phyloP scores from a whole-genome alignment of 2,329 filamentous ascomycete species.

The Lecanicillium sp. region DNA sequence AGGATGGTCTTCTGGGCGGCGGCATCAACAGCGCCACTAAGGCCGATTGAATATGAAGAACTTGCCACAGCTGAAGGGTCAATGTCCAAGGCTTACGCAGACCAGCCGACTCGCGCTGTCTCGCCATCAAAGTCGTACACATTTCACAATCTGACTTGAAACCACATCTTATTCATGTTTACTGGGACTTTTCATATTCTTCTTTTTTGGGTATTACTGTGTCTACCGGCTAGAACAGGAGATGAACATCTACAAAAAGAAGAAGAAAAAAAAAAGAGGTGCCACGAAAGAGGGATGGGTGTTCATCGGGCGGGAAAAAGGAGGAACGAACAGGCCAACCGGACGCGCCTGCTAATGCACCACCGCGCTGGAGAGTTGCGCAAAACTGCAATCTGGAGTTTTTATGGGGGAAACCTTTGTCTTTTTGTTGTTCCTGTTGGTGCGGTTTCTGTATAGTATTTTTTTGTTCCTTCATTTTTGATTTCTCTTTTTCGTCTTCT shows the following conservation, averaged over 20 bases:
- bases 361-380: neutral
- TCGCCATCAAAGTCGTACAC: neutral
- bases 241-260: slow-evolving; percentile 3
- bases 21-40: slow-evolving; percentile 41
- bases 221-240: slow-evolving; percentile 8
- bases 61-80: too few relatives aligned
- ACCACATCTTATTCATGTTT: too few relatives aligned
- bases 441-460: slow-evolving; percentile 8
- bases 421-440: slow-evolving; percentile 2
- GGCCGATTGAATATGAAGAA: slow-evolving; percentile 37
- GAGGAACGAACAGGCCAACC: neutral
- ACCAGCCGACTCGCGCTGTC: too few relatives aligned
- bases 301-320: too few relatives aligned
- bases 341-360: neutral
- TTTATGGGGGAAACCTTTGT: neutral
- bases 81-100: too few relatives aligned
- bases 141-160: too few relatives aligned
- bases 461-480: slow-evolving; percentile 14
- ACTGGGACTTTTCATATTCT: neutral
- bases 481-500: slow-evolving; percentile 6
- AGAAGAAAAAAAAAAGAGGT: slow-evolving; percentile 2
- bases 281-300: too few relatives aligned
- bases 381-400: slow-evolving; percentile 3
- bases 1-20: slow-evolving; percentile 59
- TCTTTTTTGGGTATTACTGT: slow-evolving; percentile 4